Evolutionary conservation across 1,284 basidiomycete genomes (phyloP).

Genomic region (Leccinum discolor): DNA sequence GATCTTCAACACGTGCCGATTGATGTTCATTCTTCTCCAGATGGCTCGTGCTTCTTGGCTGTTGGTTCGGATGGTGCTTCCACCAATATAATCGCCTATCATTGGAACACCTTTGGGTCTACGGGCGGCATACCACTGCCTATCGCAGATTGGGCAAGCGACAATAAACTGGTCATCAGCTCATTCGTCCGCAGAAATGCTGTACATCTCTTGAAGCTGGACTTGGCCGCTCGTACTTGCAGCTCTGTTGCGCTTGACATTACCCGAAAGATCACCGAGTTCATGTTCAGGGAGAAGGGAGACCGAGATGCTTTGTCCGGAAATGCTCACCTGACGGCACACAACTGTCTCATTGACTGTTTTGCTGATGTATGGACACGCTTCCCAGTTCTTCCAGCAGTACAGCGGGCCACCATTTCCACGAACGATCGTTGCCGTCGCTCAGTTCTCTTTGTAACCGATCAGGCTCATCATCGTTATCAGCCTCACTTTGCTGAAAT

Average conservation of each 20-base stretch:
- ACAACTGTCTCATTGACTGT: conserved; percentile 57
- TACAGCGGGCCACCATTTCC: too few species aligned
- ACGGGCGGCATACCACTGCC: conserved; percentile 41
- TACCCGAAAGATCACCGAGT: conserved; percentile 54
- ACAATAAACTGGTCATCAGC: conserved; percentile 36
- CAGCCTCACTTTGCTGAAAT: conserved; percentile 11
- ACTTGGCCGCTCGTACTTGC: conserved; percentile 31
- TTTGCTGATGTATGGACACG: conserved; percentile 27
- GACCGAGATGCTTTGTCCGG: conserved; percentile 16
- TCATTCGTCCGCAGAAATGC: conserved; percentile 44
- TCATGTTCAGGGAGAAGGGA: conserved; percentile 47
- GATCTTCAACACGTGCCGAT: conserved; percentile 36
- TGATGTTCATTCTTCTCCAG: conserved; percentile 46
- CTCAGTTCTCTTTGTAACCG: conserved; percentile 44
- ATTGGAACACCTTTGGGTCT: conserved; percentile 58
- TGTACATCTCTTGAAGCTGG: conserved; percentile 45
- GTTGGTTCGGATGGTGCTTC: conserved; percentile 24
- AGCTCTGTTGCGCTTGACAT: conserved; percentile 50
- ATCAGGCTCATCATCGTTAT: conserved; percentile 35
- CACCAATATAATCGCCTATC: conserved; percentile 40
- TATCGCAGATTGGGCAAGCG: conserved; percentile 28
- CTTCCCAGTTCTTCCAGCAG: too few species aligned
- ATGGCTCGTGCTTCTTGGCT: conserved; percentile 53
- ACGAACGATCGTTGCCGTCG: conserved; percentile 29
- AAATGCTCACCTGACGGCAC: conserved; percentile 26